Conservation (phyloP, 257 asterid genomes). For the Jasminum sambac region DNA sequence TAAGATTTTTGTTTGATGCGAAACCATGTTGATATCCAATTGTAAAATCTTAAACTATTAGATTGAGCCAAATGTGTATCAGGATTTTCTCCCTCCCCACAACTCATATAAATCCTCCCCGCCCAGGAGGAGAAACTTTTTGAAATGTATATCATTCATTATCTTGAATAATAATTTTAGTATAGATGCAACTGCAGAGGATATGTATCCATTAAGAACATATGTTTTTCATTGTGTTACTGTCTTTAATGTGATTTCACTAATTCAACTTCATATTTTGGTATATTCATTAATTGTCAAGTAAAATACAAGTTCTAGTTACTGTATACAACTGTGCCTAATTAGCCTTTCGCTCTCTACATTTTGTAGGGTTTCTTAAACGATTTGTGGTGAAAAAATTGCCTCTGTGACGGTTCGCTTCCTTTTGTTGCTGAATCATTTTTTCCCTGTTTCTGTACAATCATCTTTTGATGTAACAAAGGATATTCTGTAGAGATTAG, state of each 20-base stretch:
- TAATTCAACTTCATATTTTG: not conserved
- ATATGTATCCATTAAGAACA: not conserved
- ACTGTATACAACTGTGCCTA: not conserved
- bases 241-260: not conserved
- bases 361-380: constrained; percentile 25
- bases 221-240: not conserved
- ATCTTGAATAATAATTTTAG: too few species aligned
- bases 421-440: not conserved
- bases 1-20: too few species aligned
- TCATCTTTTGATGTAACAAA: not conserved
- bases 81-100: too few species aligned
- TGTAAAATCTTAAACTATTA: too few species aligned
- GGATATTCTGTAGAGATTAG: not conserved
- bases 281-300: not conserved
- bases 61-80: too few species aligned
- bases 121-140: too few species aligned
- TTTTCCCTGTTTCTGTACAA: not conserved
- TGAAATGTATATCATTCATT: too few species aligned
- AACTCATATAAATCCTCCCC: too few species aligned
- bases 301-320: too few species aligned
- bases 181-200: not conserved
- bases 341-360: not conserved
- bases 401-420: not conserved
- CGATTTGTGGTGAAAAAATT: not conserved
- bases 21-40: too few species aligned